Evolutionary conservation across 305 asterid genomes (phyloP).

Genomic region (Solanum hybrid): DNA sequence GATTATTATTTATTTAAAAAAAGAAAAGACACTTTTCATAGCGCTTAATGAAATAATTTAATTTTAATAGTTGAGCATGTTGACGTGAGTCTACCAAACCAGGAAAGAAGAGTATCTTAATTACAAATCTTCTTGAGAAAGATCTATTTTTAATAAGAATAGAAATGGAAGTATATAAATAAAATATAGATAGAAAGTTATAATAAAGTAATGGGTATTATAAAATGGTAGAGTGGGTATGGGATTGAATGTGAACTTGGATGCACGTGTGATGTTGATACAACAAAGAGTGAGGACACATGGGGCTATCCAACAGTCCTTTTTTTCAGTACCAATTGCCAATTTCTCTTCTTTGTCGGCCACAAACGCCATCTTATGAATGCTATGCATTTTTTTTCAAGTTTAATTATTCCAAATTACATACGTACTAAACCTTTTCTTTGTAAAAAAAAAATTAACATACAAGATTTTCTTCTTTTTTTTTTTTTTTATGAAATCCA

Average conservation of each 20-base stretch:
- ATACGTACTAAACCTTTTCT: not conserved
- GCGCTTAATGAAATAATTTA: not conserved
- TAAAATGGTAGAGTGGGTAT: not conserved
- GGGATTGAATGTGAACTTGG: not conserved
- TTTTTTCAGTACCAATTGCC: not conserved
- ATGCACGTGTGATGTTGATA: constrained; percentile 7
- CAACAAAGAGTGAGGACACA: not conserved
- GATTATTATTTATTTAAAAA: not conserved
- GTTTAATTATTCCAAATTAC: not conserved
- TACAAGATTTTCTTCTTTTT: not conserved
- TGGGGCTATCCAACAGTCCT: not conserved
- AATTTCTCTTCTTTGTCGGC: constrained; percentile 2
- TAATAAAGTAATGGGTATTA: not conserved
- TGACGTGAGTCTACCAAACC: not conserved
- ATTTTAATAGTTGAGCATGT: not conserved
- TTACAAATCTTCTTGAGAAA: not conserved
- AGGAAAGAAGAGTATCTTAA: not conserved
- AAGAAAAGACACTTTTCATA: not conserved
- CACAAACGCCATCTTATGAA: not conserved
- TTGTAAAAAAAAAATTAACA: not conserved
- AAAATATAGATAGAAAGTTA: not conserved
- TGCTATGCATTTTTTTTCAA: not conserved
- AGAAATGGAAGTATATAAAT: not conserved
- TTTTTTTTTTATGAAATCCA: not conserved
- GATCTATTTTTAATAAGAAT: no score